Base-by-base conservation (phyloP, 176 grass and related monocot species). In the Carex scoparia region DNA sequence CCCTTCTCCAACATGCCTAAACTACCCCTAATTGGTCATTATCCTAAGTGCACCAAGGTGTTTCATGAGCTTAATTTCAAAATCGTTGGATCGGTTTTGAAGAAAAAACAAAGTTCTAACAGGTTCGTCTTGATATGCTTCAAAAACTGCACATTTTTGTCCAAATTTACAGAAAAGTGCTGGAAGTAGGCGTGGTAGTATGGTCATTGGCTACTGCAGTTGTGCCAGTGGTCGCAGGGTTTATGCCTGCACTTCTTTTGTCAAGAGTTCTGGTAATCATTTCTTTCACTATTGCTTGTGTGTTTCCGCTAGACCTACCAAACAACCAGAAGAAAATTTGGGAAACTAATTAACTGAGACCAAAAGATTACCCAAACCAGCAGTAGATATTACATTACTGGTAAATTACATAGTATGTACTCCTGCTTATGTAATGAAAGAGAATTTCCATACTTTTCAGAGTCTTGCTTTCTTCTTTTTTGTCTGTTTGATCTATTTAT, bases 211-310 rank as follows among this genome's bases (percentile, higher is more conserved):
- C 91, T 53, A 98, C 96, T 51, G 90, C 90, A 80, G 16, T 85
- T 85, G 87, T 92, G 87, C 93, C 96, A 66, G 4, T 18, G 79
- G 93, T 89, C 86, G 91, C 93, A 91, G 93, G 93, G 53, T 95
- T 92, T 86, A 95, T 98, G 96, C 96, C 96, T 84, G 91, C 88
- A 48, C 87, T 98, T 85, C 80, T 98, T 81, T 66, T 98, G 15
- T 98, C 90, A 82, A 94, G 96, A 65, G 86, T 98, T 84, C 68
- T 98, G 95, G 95, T 98, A 95, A 58, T 84, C 79, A 63, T 84
- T 83, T 77, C 82, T 84, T 83, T 77, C 82, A 81, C 73, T 31
- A 10, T 78, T 33, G 11, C 23, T 78, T 78, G 28, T 13, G 27
- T 57, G 14, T 16, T 35, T 9, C n/a, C 0, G 8, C 4, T 2